Percentiles rank a stretch among this genome's conserved stretches.
Conservation (phyloP, 176 grass and related monocot species). For the Bolboschoenus planiculmis region DNA sequence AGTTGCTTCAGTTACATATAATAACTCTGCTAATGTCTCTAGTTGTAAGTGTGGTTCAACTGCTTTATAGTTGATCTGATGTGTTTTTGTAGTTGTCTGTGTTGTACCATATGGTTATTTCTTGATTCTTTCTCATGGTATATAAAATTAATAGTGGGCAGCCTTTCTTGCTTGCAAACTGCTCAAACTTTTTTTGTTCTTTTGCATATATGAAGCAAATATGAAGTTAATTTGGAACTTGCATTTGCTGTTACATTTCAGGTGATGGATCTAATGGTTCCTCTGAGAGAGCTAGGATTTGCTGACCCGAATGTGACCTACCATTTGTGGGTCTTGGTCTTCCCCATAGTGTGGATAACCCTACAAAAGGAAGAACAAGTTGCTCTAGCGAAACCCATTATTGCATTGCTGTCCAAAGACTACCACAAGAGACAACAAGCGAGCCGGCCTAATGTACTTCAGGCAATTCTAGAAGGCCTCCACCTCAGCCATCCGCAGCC, state of each 20-base stretch:
- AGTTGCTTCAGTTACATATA: not conserved
- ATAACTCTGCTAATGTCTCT: not conserved
- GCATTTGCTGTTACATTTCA: conserved; percentile 30
- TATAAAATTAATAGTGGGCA: not conserved
- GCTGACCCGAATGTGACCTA: conserved; percentile 90
- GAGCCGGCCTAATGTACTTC: conserved; percentile 88
- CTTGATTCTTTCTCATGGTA: not conserved
- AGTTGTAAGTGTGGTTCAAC: not conserved
- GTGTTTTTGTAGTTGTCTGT: not conserved
- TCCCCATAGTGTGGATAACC: conserved; percentile 98
- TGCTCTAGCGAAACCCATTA: conserved; percentile 89
- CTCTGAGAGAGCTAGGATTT: conserved; percentile 87
- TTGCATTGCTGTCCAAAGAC: conserved; percentile 88
- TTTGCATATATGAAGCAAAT: not conserved
- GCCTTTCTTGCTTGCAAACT: not conserved
- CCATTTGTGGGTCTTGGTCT: conserved; percentile 98
- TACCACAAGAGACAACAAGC: conserved; percentile 96
- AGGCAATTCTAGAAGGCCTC: conserved; percentile 98
- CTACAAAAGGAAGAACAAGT: conserved; percentile 98
- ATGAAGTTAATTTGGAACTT: not conserved
- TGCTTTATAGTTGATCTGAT: not conserved
- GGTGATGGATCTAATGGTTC: conserved; percentile 84
- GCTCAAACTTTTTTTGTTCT: not conserved
- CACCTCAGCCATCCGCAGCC: conserved; percentile 98
- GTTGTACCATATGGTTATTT: not conserved